A percentile compares a stretch with the other conserved stretches of the same genome.
These are phyloP conservation scores for Glycyrrhiza uralensis DNA, from an alignment of 306 rosid species.

Conservation along the genomic window DNA sequence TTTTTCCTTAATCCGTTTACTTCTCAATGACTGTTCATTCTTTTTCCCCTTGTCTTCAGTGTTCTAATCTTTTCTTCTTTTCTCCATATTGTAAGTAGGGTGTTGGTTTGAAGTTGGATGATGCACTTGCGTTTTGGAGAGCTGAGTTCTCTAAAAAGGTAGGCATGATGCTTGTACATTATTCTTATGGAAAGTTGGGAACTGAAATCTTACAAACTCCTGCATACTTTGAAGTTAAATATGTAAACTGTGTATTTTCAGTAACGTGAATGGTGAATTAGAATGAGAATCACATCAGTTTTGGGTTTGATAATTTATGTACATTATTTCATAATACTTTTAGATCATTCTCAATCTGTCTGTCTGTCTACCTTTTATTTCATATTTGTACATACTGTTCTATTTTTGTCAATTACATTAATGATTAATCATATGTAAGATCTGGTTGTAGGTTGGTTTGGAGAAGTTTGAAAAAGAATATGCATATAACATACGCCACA, in stretches of 20 bases:
- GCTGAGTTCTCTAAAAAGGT: constrained; percentile 89
- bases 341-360: constrained; percentile 4
- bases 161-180: constrained; percentile 16
- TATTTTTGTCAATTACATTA: constrained; percentile 14
- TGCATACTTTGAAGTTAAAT: not conserved
- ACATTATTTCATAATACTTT: not conserved
- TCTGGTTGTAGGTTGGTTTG: constrained; percentile 67
- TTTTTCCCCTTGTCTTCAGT: not conserved
- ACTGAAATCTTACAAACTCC: not conserved
- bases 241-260: not conserved
- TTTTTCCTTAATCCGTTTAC: constrained; percentile 3
- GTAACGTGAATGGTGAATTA: not conserved
- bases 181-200: not conserved
- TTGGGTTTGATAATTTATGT: not conserved
- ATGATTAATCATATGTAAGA: constrained; percentile 14
- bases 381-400: not conserved
- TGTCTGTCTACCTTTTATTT: not conserved
- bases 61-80: not conserved
- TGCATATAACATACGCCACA: constrained; percentile 81
- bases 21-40: not conserved
- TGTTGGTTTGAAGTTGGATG: constrained; percentile 92
- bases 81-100: constrained; percentile 49
- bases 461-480: constrained; percentile 96
- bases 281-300: constrained; percentile 14
- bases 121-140: constrained; percentile 94